A percentile compares a stretch with the other conserved stretches of the same genome.
phyloP scores from a whole-genome alignment of 768 basidiomycete species.

The Kwoniella dendrophila region DNA sequence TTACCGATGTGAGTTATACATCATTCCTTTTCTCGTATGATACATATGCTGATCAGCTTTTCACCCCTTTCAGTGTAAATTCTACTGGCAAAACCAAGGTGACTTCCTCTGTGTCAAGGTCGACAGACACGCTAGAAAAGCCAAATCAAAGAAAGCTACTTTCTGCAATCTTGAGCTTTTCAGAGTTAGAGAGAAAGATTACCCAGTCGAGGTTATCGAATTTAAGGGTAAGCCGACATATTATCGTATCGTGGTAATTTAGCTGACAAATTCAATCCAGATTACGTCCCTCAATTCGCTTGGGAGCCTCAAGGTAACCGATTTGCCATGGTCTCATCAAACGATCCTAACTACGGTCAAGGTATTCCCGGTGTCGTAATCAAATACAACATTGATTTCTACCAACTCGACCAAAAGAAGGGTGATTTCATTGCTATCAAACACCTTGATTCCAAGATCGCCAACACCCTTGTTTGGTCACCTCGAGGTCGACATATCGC shows the following conservation, averaged over 20 bases:
- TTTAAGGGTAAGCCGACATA: constrained; percentile 70
- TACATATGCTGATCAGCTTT: neutral
- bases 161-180: constrained; percentile 99
- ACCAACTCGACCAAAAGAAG: constrained; percentile 85
- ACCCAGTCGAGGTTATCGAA: constrained; percentile 95
- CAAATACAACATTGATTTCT: constrained; percentile 95
- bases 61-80: constrained; percentile 71
- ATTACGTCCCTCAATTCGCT: constrained; percentile 91
- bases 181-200: constrained; percentile 94
- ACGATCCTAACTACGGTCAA: constrained; percentile 88
- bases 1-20: constrained; percentile 76
- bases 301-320: constrained; percentile 99
- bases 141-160: constrained; percentile 94
- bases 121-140: constrained; percentile 76
- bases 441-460: constrained; percentile 75
- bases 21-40: neutral
- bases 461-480: constrained; percentile 95
- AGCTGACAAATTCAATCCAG: constrained; percentile 58
- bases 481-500: constrained; percentile 94
- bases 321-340: constrained; percentile 92
- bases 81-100: constrained; percentile 97
- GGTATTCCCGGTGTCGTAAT: constrained; percentile 87
- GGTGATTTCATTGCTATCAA: constrained; percentile 91
- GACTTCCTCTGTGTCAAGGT: constrained; percentile 99
- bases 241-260: neutral